Percentiles rank a stretch among this genome's conserved stretches.
These are phyloP conservation scores for Fusarium nodosum DNA, from an alignment of 2,329 filamentous ascomycete genomes.

Conservation along the genomic window DNA sequence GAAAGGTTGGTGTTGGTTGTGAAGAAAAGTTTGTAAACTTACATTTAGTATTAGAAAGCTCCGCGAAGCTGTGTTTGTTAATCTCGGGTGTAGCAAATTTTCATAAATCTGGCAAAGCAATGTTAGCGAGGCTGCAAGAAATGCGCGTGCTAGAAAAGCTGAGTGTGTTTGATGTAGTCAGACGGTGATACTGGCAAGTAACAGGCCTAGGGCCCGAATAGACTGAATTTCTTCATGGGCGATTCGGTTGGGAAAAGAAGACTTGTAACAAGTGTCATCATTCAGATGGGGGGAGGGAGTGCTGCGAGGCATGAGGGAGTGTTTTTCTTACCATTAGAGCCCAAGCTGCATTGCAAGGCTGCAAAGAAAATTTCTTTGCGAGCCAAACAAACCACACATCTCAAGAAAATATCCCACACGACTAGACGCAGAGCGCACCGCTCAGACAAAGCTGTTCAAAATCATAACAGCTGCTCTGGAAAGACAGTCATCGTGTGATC, in stretches of 20 bases:
- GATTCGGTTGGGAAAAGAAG: conserved; percentile 93
- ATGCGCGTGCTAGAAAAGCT: conserved; percentile 10
- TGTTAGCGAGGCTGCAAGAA: conserved; percentile 42
- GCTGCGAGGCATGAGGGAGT: conserved; percentile 40
- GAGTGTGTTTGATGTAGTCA: conserved; percentile 62
- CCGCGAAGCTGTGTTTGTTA: conserved; percentile 29
- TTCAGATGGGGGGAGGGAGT: conserved; percentile 54
- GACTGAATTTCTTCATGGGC: conserved; percentile 83
- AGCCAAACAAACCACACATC: conserved; percentile 20
- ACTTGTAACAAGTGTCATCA: conserved; percentile 80
- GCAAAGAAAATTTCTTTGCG: conserved; percentile 21
- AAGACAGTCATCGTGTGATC: conserved; percentile 20
- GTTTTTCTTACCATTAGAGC: conserved; percentile 46
- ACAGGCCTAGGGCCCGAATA: conserved; percentile 79
- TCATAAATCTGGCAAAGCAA: conserved; percentile 31
- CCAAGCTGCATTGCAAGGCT: conserved; percentile 5
- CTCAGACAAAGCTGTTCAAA: conserved; percentile 27
- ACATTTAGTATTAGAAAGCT: conserved; percentile 23
- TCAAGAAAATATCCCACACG: conserved; percentile 8
- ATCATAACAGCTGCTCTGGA: conserved; percentile 36
- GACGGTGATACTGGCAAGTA: conserved; percentile 94
- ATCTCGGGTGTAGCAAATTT: conserved; percentile 11
- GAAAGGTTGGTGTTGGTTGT: conserved; percentile 8
- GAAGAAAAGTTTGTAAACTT: conserved; percentile 34
- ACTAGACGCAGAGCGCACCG: conserved; percentile 6